phyloP scores from a whole-genome alignment of 176 grass and related monocot species.

The Phragmites australis region DNA sequence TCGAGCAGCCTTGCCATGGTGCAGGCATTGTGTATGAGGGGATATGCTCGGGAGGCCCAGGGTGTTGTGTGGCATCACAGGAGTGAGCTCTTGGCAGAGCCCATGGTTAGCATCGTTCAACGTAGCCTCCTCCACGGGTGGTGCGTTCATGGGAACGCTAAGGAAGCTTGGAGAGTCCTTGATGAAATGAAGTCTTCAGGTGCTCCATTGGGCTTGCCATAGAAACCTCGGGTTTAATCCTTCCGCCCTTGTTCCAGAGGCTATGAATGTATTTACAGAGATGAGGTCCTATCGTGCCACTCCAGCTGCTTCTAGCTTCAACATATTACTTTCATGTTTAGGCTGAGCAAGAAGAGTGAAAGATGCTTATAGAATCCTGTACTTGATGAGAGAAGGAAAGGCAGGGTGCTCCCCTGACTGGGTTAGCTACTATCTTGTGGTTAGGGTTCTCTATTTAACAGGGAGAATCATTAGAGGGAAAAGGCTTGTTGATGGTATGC shows the following conservation, averaged over 20 bases:
- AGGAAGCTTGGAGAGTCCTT: constrained; percentile 57
- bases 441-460: constrained; percentile 64
- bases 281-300: constrained; percentile 50
- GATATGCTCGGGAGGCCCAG: constrained; percentile 50
- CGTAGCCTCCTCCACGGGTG: constrained; percentile 63
- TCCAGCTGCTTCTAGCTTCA: constrained; percentile 59
- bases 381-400: constrained; percentile 60
- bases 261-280: constrained; percentile 54
- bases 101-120: constrained; percentile 44
- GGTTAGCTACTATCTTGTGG: constrained; percentile 71
- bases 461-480: constrained; percentile 61
- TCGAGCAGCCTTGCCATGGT: constrained; percentile 54
- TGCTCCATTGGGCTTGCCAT: constrained; percentile 37
- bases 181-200: constrained; percentile 55
- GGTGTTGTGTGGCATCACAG: constrained; percentile 67
- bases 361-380: constrained; percentile 66
- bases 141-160: constrained; percentile 59
- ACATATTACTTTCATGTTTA: constrained; percentile 75
- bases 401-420: constrained; percentile 63
- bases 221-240: constrained; percentile 76
- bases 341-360: constrained; percentile 64
- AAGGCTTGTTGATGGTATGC: constrained; percentile 61
- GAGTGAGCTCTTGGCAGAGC: constrained; percentile 38
- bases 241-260: constrained; percentile 63
- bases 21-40: constrained; percentile 58